Base-by-base conservation (phyloP, 2,329 filamentous ascomycete species). In the Nemania diffusa region DNA sequence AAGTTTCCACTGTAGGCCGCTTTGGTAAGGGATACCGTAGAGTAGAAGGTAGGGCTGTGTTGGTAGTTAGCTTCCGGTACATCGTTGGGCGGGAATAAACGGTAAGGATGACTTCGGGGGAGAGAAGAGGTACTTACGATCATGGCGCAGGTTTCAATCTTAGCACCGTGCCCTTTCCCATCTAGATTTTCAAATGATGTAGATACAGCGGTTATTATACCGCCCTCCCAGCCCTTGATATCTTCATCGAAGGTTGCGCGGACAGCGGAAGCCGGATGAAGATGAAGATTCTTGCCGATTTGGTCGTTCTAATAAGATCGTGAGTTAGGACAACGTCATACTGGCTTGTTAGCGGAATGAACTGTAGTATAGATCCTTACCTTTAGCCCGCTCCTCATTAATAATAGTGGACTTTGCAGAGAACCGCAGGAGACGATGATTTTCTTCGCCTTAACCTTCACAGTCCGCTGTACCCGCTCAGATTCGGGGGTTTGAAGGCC, bases 131-230 rank as follows among this genome's bases (percentile, higher is more conserved):
- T 76, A 77, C 84, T 74, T 75, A 87, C 85, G 63, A 89, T 72
- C 91, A 96, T 94, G 73, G 87, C 87, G 1, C 88, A 88, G 9
- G 89, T 84, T 82, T 97, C 94, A 29, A 97, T 83, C 78, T 97
- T 97, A 56, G 86, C 85, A 44, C 95, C 95, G 73, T 97, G 93
- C 64, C 93, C 93, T 48, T 89, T 84, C 5, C 88, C 87, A 77
- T 97, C 93, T 0, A 94, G 84, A 72, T 97, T 91, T 71, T 97
- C 92, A 72, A 94, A 93, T 61, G 92, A 89, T 50, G 85, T 88
- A 70, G 92, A 90, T 20, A 94, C 90, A 3, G 88, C 87, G 0
- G 94, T 97, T 65, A 97, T 87, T 72, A 94, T 94, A 1, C 89
- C 86, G 17, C 93, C 91, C 78, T 90, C 89, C 90, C 90, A 92